Evolutionary conservation across 2,329 filamentous ascomycete species (phyloP).

Genomic region (Mollisiaceae sp.): DNA sequence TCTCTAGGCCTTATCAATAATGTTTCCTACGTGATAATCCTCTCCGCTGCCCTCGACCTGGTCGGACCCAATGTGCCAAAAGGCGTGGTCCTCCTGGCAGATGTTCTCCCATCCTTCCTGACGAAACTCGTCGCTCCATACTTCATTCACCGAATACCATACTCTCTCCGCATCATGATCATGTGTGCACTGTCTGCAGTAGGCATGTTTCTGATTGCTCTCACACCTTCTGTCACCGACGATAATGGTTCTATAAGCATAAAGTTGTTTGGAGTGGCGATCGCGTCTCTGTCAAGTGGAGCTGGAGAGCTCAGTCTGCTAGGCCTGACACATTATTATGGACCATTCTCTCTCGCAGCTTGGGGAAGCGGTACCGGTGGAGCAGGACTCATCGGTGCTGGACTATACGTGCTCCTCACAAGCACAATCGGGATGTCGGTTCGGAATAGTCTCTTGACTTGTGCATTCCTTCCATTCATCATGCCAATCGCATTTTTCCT

Average conservation of each 20-base stretch:
- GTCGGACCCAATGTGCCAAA: slow-evolving; percentile 88
- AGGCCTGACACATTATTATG: slow-evolving; percentile 91
- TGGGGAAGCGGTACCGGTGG: slow-evolving; percentile 95
- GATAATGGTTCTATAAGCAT: slow-evolving; percentile 66
- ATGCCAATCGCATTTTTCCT: slow-evolving; percentile 90
- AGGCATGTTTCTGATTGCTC: slow-evolving; percentile 88
- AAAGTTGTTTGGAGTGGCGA: slow-evolving; percentile 81
- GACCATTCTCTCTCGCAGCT: slow-evolving; percentile 80
- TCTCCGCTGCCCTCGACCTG: slow-evolving; percentile 93
- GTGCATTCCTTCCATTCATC: slow-evolving; percentile 77
- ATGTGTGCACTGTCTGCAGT: slow-evolving; percentile 77
- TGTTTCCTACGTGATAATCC: slow-evolving; percentile 95
- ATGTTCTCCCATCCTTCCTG: slow-evolving; percentile 87
- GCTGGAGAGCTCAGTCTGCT: slow-evolving; percentile 91
- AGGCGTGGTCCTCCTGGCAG: slow-evolving; percentile 88
- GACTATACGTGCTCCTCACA: slow-evolving; percentile 85
- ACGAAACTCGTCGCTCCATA: slow-evolving; percentile 91
- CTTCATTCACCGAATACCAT: slow-evolving; percentile 88
- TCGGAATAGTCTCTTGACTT: slow-evolving; percentile 73
- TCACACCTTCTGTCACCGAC: slow-evolving; percentile 64
- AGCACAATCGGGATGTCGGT: slow-evolving; percentile 79
- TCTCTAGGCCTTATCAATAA: slow-evolving; percentile 90
- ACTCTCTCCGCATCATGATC: slow-evolving; percentile 72
- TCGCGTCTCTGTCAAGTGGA: slow-evolving; percentile 85
- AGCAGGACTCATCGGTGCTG: slow-evolving; percentile 84